Conservation (phyloP, 2,329 filamentous ascomycete species). For the Colletotrichum plurivorum region DNA sequence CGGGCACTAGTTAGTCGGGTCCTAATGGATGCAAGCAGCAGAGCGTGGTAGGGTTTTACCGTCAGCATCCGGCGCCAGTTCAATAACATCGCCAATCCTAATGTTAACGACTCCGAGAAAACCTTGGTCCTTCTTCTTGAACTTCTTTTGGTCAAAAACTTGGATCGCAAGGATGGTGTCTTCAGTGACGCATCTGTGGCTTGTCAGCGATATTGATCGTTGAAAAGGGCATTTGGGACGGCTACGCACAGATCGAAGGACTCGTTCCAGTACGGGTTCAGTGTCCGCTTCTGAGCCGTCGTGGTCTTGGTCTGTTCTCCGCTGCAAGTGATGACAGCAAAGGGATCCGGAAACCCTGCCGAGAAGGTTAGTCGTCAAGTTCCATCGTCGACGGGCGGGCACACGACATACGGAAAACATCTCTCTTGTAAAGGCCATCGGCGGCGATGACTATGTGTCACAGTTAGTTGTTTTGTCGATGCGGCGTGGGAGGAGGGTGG, state of each 20-base stretch:
- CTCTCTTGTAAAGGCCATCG: slow-evolving; percentile 97
- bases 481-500: slow-evolving; percentile 36
- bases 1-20: slow-evolving; percentile 46
- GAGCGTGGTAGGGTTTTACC: slow-evolving; percentile 69
- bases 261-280: slow-evolving; percentile 99
- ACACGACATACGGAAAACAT: slow-evolving; percentile 90
- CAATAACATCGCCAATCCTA: slow-evolving; percentile 93
- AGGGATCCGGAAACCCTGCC: slow-evolving; percentile 95
- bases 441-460: slow-evolving; percentile 88
- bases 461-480: slow-evolving; percentile 52
- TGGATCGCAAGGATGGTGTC: slow-evolving; percentile 98
- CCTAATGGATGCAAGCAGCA: slow-evolving; percentile 30
- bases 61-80: slow-evolving; percentile 89
- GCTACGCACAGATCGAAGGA: slow-evolving; percentile 92
- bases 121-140: slow-evolving; percentile 99
- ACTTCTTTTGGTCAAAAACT: slow-evolving; percentile 99
- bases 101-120: slow-evolving; percentile 99
- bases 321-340: slow-evolving; percentile 96
- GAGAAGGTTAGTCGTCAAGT: slow-evolving; percentile 45
- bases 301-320: slow-evolving; percentile 99
- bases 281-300: slow-evolving; percentile 93
- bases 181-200: slow-evolving; percentile 84
- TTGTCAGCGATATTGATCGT: slow-evolving; percentile 14
- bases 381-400: background rate
- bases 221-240: slow-evolving; percentile 42